These are phyloP conservation scores for Rubia occidens DNA, from an alignment of 305 asterid genomes.

Conservation along the genomic window DNA sequence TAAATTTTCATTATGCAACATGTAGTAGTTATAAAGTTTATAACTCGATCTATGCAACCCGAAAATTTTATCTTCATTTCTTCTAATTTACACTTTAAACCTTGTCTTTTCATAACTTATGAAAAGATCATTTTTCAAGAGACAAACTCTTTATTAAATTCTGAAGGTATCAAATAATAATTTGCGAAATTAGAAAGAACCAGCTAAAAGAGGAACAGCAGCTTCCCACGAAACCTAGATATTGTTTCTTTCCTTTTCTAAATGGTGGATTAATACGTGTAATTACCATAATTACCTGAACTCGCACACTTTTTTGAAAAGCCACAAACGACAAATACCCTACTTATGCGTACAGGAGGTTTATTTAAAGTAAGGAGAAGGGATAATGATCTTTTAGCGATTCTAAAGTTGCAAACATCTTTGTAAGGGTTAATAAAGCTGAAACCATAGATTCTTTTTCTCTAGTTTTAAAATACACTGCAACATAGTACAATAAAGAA, in stretches of 20 bases:
- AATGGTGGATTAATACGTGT: constrained; percentile 1
- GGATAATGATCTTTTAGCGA: constrained; percentile 37
- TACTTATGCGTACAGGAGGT: constrained; percentile 28
- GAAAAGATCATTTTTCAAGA: no score
- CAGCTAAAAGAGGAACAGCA: neutral
- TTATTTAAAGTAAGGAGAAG: constrained; percentile 29
- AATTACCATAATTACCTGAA: constrained; percentile 9
- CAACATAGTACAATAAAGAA: neutral
- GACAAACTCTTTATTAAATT: no score
- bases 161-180: neutral
- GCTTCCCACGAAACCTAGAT: constrained; percentile 3
- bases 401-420: constrained; percentile 31
- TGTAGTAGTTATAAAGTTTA: no score
- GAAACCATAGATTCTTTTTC: constrained; percentile 30
- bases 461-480: neutral
- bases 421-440: constrained; percentile 15
- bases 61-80: no score
- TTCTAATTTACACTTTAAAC: no score
- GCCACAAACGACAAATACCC: constrained; percentile 35
- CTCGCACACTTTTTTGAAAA: constrained; percentile 26
- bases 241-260: constrained; percentile 12
- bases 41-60: no score
- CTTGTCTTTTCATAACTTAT: no score
- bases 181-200: neutral
- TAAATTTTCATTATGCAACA: no score